Conservation (phyloP, 78 protist genomes). For the Mastigamoeba balamuthi region DNA sequence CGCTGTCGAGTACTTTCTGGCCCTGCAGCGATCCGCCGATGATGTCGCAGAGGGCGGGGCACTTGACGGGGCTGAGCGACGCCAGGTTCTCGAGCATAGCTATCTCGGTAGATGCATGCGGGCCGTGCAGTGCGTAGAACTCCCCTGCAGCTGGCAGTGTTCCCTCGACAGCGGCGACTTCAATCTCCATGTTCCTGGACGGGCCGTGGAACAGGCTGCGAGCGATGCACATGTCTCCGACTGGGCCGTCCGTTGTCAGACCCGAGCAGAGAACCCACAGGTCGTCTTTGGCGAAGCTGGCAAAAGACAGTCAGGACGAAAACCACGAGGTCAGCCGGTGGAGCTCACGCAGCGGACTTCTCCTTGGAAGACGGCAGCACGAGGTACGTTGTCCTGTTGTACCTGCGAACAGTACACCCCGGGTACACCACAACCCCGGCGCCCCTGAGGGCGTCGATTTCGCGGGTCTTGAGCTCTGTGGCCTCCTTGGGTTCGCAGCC, state of each 20-base stretch:
- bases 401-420: too few relatives aligned
- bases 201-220: slow-evolving; percentile 31
- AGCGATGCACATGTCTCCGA: background rate
- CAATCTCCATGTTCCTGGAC: background rate
- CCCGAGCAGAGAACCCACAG: slow-evolving; percentile 27
- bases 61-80: background rate
- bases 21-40: background rate
- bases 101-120: slow-evolving; percentile 15
- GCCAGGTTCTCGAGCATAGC: slow-evolving; percentile 26
- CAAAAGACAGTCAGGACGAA: too few relatives aligned
- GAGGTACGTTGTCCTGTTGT: too few relatives aligned
- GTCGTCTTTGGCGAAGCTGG: slow-evolving; percentile 39
- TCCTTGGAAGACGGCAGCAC: too few relatives aligned
- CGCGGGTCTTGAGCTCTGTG: too few relatives aligned
- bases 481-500: too few relatives aligned
- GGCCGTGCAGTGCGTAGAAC: slow-evolving; percentile 28
- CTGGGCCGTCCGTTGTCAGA: background rate
- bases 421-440: too few relatives aligned
- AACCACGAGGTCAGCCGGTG: too few relatives aligned
- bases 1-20: background rate
- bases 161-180: slow-evolving; percentile 5
- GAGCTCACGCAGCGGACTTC: too few relatives aligned
- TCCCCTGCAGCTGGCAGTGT: background rate
- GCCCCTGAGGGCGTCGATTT: too few relatives aligned
- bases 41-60: background rate